These are phyloP conservation scores for Apiotrichum siamense DNA, from an alignment of 1,284 basidiomycete genomes.

Conservation along the genomic window DNA sequence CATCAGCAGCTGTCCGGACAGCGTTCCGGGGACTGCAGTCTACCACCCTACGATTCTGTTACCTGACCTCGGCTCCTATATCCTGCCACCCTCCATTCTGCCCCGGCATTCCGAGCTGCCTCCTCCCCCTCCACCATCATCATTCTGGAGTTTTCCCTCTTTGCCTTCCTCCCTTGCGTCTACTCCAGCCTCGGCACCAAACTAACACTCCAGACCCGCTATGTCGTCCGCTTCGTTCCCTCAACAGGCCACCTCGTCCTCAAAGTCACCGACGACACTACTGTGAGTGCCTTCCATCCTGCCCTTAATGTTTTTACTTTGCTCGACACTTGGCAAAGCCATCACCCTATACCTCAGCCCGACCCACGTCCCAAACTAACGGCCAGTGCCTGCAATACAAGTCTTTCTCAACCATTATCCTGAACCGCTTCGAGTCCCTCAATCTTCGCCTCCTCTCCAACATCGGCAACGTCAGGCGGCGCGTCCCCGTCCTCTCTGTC, in stretches of 20 bases:
- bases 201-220: constrained; percentile 59
- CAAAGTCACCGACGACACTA: constrained; percentile 81
- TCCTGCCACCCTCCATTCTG: too few relatives aligned
- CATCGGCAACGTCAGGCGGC: constrained; percentile 34
- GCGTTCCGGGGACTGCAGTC: too few relatives aligned
- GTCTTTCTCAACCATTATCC: constrained; percentile 82
- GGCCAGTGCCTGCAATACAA: constrained; percentile 86
- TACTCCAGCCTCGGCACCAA: constrained; percentile 11
- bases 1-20: too few relatives aligned
- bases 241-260: constrained; percentile 76
- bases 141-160: too few relatives aligned
- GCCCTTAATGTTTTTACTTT: too few relatives aligned
- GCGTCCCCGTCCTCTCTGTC: constrained; percentile 3
- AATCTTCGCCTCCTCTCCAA: constrained; percentile 56
- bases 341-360: too few relatives aligned
- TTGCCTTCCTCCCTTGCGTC: not conserved
- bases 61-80: too few relatives aligned
- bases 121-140: too few relatives aligned
- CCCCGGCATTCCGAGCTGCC: too few relatives aligned
- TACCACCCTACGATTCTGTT: too few relatives aligned
- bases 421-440: constrained; percentile 88
- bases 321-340: not conserved
- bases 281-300: constrained; percentile 55
- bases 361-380: constrained; percentile 2
- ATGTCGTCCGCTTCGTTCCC: constrained; percentile 79